Base-by-base conservation (phyloP, 2,329 filamentous ascomycete species). In the Calonectria pseudoturangicola region DNA sequence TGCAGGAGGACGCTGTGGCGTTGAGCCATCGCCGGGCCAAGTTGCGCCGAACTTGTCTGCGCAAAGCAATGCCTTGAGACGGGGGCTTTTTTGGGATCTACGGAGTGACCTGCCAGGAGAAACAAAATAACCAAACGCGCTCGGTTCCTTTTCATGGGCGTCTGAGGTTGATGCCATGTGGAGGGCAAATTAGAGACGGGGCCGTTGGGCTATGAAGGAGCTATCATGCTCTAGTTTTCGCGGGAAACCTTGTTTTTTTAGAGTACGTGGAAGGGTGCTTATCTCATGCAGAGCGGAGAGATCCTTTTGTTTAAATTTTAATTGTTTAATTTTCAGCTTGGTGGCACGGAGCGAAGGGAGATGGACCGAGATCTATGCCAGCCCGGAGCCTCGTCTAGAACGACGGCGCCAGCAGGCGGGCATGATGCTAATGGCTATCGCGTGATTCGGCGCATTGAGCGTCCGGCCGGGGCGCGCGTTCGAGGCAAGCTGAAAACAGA, bases 1-100 rank as follows among this genome's bases (percentile, higher is more conserved):
- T 56, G 51, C 51, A 36, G 30, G 33, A 36, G 18, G 30, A 39
- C 51, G 51, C 51, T n/a, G 51, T 56, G 51, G 51, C 51, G 51
- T 56, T 56, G 47, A 27, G 21, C 50, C n/a, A 39, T 56, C 30
- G 30, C 30, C 28, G 50, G 12, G 51, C 30, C 51, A 56, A n/a
- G 30, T 56, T 21, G 10, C 10, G 18, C 10, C 30, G 43, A n/a
- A 18, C 43, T 7, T 36, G 33, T 13, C 33, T 36, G 8, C 33
- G 7, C 33, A 9, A 45, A 18, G 15, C 10, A 7, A 45, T 10
- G 5, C 43, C 43, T n/a, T 21, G 43, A 45, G 10, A 45, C n/a
- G 18, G 43, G 2, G 30, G n/a, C n/a, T n/a, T n/a, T 13, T 9
- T 18, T 18, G 12, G 41, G 41, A 33, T 33, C 30, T 33, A 33